phyloP scores from a whole-genome alignment of 108 stramenopile genomes.

The Cyclotella baltica region DNA sequence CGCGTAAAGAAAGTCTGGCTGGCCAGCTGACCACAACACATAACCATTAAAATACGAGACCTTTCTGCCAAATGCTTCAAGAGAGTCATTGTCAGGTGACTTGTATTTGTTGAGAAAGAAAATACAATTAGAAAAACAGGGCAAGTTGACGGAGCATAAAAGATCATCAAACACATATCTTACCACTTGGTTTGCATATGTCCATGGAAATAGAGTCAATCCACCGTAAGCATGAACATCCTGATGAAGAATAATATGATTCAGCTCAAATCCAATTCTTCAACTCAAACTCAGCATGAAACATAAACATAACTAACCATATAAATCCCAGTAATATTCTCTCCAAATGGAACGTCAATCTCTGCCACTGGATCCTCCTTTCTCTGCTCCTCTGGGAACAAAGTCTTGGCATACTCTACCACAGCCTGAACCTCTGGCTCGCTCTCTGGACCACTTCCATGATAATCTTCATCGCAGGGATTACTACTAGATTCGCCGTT shows the following conservation, averaged over 20 bases:
- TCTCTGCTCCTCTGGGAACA: conserved; percentile 58
- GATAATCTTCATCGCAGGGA: conserved; percentile 46
- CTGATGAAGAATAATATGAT: not conserved
- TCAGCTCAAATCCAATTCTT: not conserved
- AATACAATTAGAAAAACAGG: not conserved
- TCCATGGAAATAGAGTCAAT: conserved; percentile 61
- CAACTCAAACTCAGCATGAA: not conserved
- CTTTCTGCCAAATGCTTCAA: conserved; percentile 47
- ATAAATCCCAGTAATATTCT: conserved; percentile 50
- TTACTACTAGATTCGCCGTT: conserved; percentile 41
- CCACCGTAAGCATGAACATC: conserved; percentile 61
- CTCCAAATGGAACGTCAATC: conserved; percentile 30
- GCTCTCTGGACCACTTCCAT: conserved; percentile 46
- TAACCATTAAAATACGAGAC: conserved; percentile 34
- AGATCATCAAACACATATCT: conserved; percentile 9
- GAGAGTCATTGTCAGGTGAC: conserved; percentile 18
- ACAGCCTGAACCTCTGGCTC: conserved; percentile 66
- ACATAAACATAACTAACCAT: conserved; percentile 6
- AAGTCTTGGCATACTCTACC: conserved; percentile 35
- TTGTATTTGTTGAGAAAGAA: conserved; percentile 1
- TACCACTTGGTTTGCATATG: conserved; percentile 21
- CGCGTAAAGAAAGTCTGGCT: conserved; percentile 32
- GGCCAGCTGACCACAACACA: conserved; percentile 34
- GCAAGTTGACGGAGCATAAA: not conserved
- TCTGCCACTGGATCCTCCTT: conserved; percentile 30